Evolutionary conservation across 108 stramenopile species (phyloP), one percentile per base, ranked within the genome.

Genomic region (Nitzschia sp.): DNA sequence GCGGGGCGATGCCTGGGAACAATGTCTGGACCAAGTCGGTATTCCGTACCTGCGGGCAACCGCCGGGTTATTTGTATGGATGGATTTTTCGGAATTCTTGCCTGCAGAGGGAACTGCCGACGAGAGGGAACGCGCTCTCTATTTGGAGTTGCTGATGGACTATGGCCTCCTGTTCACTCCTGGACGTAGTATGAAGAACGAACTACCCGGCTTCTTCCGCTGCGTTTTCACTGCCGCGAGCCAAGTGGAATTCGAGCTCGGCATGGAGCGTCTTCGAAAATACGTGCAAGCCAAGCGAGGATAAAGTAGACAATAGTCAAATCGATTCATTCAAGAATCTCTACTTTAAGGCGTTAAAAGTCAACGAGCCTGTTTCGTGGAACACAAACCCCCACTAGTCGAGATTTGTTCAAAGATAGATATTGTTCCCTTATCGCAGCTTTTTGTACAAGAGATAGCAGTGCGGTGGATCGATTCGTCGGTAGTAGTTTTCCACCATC

Each of bases 401-500:
- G n/a, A n/a, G n/a, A n/a, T n/a, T n/a, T n/a, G n/a, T n/a, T n/a
- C n/a, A n/a, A n/a, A n/a, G n/a, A n/a, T n/a, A n/a, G n/a, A 6
- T 41, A 41, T 41, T 41, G 6, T 41, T 41, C 38, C 9, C 38
- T 47, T 63, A 69, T 64, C 62, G 31, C 45, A 94, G 72, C 50
- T 86, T 92, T 75, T 94, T 97, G 63, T 71, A 87, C 68, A 99
- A 80, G 23, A 97, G 65, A 67, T 90, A 96, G 78, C 97, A 98
- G 83, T 97, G 81, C 0, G 97, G 96, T 2, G 97, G 97, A 75
- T 99, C 97, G 64, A 99, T 96, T 35, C 97, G 77, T 68, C 94
- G 90, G 67, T 99, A 99, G 67, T 99, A 99, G 62, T 97, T 95
- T 59, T 94, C 85, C 28, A 99, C 95, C 58, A 89, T 81, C 52